Evolutionary conservation across 768 basidiomycete genomes (phyloP).

Genomic region (Termitomyces sp.): DNA sequence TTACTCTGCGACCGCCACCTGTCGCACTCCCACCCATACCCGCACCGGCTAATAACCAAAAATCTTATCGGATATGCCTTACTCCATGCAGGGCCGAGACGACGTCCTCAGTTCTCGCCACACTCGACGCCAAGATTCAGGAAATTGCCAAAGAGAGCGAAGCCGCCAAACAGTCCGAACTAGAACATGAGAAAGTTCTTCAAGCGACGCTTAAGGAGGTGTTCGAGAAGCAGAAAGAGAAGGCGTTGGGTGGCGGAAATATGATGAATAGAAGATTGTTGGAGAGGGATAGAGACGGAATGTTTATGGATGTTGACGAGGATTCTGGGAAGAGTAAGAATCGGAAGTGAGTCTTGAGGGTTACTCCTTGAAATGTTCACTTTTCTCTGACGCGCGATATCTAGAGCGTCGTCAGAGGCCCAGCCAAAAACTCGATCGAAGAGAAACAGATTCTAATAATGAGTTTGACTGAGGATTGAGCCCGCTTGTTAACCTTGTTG

Average conservation of each 20-base stretch:
- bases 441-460: conserved; percentile 54
- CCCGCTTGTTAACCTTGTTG: neutral
- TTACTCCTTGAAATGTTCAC: neutral
- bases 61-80: conserved; percentile 1
- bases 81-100: conserved; percentile 56
- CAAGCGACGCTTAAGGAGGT: conserved; percentile 55
- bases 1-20: neutral
- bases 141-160: conserved; percentile 42
- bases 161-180: conserved; percentile 32
- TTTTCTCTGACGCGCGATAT: neutral
- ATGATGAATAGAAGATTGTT: conserved; percentile 11
- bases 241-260: conserved; percentile 27
- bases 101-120: conserved; percentile 60
- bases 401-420: conserved; percentile 35
- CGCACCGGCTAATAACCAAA: neutral
- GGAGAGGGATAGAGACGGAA: conserved; percentile 23
- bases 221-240: conserved; percentile 58
- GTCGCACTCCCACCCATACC: neutral
- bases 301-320: conserved; percentile 67
- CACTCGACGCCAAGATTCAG: conserved; percentile 67
- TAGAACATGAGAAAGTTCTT: conserved; percentile 50
- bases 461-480: neutral
- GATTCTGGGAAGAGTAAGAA: conserved; percentile 48
- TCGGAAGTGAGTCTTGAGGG: conserved; percentile 43
- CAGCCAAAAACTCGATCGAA: conserved; percentile 47